Evolutionary conservation across 177 flowering plant species (phyloP).

Genomic region (Vitis hybrid): DNA sequence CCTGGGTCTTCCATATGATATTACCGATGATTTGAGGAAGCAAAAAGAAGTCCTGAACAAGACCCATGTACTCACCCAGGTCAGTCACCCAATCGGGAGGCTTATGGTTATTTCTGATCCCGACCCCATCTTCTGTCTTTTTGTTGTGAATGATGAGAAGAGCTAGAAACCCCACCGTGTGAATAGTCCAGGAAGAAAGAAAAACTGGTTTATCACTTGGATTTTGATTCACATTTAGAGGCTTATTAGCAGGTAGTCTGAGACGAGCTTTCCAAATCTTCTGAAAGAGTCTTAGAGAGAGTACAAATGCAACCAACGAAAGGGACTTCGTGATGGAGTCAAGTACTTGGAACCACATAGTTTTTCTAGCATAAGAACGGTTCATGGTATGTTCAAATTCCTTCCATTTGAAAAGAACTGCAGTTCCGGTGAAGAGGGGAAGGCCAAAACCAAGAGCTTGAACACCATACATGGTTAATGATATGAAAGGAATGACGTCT

Average conservation of each 20-base stretch:
- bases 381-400: slow-evolving; percentile 40
- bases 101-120: slow-evolving; percentile 18
- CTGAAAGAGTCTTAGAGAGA: slow-evolving; percentile 73
- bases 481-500: slow-evolving; percentile 66
- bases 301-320: slow-evolving; percentile 54
- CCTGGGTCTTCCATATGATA: slow-evolving; percentile 63
- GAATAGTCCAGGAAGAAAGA: slow-evolving; percentile 41
- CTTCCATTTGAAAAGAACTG: slow-evolving; percentile 51
- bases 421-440: slow-evolving; percentile 76
- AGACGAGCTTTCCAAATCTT: slow-evolving; percentile 82
- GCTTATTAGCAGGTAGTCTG: slow-evolving; percentile 53
- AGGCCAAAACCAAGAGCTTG: slow-evolving; percentile 81
- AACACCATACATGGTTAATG: slow-evolving; percentile 83
- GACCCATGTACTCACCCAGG: slow-evolving; percentile 81
- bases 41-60: slow-evolving; percentile 80
- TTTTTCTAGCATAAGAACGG: slow-evolving; percentile 40
- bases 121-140: slow-evolving; percentile 25
- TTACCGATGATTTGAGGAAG: slow-evolving; percentile 88
- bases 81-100: slow-evolving; percentile 56
- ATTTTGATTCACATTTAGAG: slow-evolving; percentile 61
- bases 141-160: slow-evolving; percentile 46
- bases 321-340: slow-evolving; percentile 69
- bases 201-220: slow-evolving; percentile 70
- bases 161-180: slow-evolving; percentile 51
- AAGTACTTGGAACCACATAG: slow-evolving; percentile 48